phyloP scores from a whole-genome alignment of 441 rosid species.

The Macaranga tanarius region DNA sequence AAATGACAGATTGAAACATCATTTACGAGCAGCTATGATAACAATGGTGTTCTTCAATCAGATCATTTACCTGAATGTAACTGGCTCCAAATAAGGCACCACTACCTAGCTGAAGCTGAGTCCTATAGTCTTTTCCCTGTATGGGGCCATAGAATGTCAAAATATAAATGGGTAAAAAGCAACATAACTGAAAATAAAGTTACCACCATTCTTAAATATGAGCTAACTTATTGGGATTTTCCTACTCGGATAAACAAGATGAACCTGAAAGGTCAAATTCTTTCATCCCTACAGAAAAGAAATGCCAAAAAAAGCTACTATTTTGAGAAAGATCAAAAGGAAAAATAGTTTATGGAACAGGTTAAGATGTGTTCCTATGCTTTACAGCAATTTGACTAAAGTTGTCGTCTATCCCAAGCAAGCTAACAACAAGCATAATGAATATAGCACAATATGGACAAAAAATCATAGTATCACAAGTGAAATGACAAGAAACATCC shows the following conservation, averaged over 20 bases:
- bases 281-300: not conserved
- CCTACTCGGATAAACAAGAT: not conserved
- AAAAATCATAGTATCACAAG: not conserved
- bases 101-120: slow-evolving; percentile 81
- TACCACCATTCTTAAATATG: not conserved
- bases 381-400: not conserved
- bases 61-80: slow-evolving; percentile 75
- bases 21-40: not conserved
- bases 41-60: not conserved
- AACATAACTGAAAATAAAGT: not conserved
- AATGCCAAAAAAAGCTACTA: not conserved
- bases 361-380: not conserved
- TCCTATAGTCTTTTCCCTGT: slow-evolving; percentile 83
- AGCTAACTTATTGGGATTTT: not conserved
- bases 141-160: slow-evolving; percentile 14
- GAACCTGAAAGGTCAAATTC: not conserved
- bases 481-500: not conserved
- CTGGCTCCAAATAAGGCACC: slow-evolving; percentile 85
- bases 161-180: slow-evolving; percentile 2
- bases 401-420: not conserved
- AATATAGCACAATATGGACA: not conserved
- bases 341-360: not conserved
- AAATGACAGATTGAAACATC: not conserved
- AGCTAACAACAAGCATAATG: not conserved
- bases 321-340: no score